These are phyloP conservation scores for Neonectria neomacrospora DNA, from an alignment of 2,329 filamentous ascomycete species.

Conservation along the genomic window DNA sequence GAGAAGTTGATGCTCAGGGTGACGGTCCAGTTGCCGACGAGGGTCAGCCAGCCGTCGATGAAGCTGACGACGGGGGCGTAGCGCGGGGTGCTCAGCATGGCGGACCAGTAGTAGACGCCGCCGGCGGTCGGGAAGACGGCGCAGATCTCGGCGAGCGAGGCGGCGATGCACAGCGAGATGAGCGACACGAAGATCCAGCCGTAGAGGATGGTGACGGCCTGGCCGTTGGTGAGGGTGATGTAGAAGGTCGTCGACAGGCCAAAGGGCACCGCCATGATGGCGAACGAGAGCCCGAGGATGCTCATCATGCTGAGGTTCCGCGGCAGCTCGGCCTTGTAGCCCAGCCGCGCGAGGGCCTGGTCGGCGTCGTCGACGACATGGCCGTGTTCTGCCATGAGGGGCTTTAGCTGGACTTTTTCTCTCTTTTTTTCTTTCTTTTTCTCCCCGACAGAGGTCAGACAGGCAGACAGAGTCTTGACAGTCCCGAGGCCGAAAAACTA, in stretches of 20 bases:
- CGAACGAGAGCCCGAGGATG: constrained; percentile 62
- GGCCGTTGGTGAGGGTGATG: constrained; percentile 74
- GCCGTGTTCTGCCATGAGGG: constrained; percentile 31
- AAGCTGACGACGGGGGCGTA: constrained; percentile 75
- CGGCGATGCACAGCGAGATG: constrained; percentile 77
- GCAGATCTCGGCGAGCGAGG: constrained; percentile 78
- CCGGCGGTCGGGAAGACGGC: constrained; percentile 72
- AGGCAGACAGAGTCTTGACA: too few relatives aligned
- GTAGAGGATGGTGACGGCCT: constrained; percentile 79
- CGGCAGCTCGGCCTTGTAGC: constrained; percentile 62
- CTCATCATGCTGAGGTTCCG: constrained; percentile 62
- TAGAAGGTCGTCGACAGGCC: constrained; percentile 61
- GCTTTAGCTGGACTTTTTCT: too few relatives aligned
- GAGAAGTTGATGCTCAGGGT: constrained; percentile 78
- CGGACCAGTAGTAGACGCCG: constrained; percentile 80
- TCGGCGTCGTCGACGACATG: constrained; percentile 48
- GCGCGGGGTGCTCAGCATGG: constrained; percentile 68
- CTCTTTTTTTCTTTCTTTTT: too few relatives aligned
- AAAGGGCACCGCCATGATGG: constrained; percentile 63
- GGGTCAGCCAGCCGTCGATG: constrained; percentile 79
- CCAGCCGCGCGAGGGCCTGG: constrained; percentile 58
- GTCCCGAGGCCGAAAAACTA: too few relatives aligned
- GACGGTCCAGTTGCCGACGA: constrained; percentile 77
- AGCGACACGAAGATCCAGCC: constrained; percentile 71
- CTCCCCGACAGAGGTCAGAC: too few relatives aligned